Evolutionary conservation across 768 basidiomycete genomes (phyloP).

Genomic region (Ephemerocybe angulata): DNA sequence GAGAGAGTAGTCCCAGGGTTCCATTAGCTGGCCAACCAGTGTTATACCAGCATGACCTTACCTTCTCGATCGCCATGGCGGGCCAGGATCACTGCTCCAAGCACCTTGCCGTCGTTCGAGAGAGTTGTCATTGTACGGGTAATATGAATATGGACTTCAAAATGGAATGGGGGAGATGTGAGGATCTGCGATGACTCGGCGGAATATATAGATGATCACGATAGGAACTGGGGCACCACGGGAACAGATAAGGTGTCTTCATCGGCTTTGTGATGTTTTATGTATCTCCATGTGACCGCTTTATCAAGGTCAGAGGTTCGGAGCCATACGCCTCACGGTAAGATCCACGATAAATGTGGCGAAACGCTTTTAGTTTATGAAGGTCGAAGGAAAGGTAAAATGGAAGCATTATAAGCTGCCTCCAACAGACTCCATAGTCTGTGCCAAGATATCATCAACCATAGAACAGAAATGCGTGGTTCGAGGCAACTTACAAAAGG

Average conservation of each 20-base stretch:
- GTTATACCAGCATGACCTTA: constrained; percentile 13
- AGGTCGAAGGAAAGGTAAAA: not conserved
- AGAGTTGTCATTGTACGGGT: not conserved
- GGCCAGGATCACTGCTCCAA: constrained; percentile 55
- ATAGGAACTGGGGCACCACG: no score
- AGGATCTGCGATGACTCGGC: no score
- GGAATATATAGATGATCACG: no score
- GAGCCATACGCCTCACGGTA: no score
- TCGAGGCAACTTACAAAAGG: constrained; percentile 67
- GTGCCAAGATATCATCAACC: not conserved
- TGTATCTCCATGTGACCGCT: no score
- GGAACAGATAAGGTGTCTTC: no score
- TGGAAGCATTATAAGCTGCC: constrained; percentile 13
- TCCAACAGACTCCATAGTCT: constrained; percentile 26
- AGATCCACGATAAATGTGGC: no score
- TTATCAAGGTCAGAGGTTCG: no score
- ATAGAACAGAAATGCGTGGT: constrained; percentile 21
- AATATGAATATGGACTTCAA: not conserved
- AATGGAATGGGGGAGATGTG: not conserved
- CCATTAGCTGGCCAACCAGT: no score
- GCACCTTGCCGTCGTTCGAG: constrained; percentile 28
- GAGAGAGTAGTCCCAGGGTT: no score
- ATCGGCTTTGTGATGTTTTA: no score
- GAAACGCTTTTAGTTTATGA: not conserved
- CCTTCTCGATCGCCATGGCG: constrained; percentile 61